Conservation (phyloP, 2,329 filamentous ascomycete genomes). For the Hypomyces perniciosus region DNA sequence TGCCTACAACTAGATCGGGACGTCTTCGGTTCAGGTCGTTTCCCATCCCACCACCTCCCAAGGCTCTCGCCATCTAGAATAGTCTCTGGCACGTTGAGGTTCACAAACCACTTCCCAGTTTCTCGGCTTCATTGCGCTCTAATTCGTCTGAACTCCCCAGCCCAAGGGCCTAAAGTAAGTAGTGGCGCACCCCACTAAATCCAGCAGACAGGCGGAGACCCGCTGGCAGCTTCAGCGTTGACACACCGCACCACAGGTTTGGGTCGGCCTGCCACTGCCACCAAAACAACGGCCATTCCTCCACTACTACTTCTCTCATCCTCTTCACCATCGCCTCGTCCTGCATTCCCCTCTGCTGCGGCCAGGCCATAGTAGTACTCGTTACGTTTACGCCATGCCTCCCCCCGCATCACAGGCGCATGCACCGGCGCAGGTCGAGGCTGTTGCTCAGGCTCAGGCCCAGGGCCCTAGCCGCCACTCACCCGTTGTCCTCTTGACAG, state of each 20-base stretch:
- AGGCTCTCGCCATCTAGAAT: too few species aligned
- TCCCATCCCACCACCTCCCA: too few species aligned
- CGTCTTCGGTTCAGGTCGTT: too few species aligned
- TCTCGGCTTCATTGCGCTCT: background rate
- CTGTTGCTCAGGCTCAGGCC: constrained; percentile 6
- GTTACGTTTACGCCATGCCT: background rate
- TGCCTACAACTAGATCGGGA: too few species aligned
- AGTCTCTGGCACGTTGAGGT: background rate
- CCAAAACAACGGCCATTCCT: constrained; percentile 2
- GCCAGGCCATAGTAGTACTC: background rate
- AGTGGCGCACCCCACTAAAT: constrained; percentile 8
- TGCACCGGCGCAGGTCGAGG: constrained; percentile 8
- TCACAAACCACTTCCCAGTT: background rate
- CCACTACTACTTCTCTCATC: background rate
- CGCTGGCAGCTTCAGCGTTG: background rate
- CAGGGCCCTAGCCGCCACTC: constrained; percentile 20
- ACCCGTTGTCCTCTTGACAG: constrained; percentile 47
- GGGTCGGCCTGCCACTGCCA: constrained; percentile 7
- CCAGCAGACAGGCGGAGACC: background rate
- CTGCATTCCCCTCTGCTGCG: constrained; percentile 2
- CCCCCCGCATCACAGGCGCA: constrained; percentile 10
- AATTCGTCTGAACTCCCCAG: too few species aligned
- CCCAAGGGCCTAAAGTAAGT: constrained; percentile 1
- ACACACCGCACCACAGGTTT: constrained; percentile 10
- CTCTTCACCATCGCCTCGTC: background rate